A percentile compares a stretch with the other conserved stretches of the same genome.
phyloP scores from a whole-genome alignment of 805 yeast genomes.

The Myxozyma vanderwaltii region DNA sequence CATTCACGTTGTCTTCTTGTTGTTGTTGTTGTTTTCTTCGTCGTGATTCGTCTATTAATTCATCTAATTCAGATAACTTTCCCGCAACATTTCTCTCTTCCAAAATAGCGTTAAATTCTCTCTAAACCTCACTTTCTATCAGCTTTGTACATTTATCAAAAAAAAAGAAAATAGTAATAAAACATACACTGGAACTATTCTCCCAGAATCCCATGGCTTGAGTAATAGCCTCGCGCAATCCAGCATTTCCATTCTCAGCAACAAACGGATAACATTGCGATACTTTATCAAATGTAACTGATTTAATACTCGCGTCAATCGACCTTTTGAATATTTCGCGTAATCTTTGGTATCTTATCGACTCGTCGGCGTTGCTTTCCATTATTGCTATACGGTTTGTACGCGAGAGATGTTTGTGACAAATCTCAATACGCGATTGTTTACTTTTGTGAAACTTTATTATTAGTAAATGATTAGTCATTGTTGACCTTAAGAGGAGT shows the following conservation, averaged over 20 bases:
- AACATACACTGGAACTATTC: conserved; percentile 40
- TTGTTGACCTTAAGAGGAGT: no score
- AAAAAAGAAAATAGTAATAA: not conserved
- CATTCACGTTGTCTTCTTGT: conserved; percentile 2
- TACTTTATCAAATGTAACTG: conserved; percentile 55
- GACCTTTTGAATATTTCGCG: conserved; percentile 56
- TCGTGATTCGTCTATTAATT: conserved; percentile 46
- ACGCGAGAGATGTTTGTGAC: no score
- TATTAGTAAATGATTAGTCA: no score
- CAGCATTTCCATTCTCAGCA: conserved; percentile 51
- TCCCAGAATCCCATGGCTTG: conserved; percentile 59
- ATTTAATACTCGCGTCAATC: conserved; percentile 55
- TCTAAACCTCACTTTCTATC: no score
- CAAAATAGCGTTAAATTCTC: conserved; percentile 59
- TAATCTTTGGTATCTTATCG: conserved; percentile 54
- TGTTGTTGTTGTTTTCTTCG: conserved; percentile 32
- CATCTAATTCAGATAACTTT: conserved; percentile 47
- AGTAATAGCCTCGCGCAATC: conserved; percentile 51
- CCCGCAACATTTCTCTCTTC: conserved; percentile 48
- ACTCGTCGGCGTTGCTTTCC: conserved; percentile 3
- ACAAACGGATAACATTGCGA: conserved; percentile 58
- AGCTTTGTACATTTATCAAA: no score
- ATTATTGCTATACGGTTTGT: no score
- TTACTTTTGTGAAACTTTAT: no score
- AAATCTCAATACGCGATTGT: not conserved